Conservation (phyloP, 495 filamentous ascomycete genomes). For the Aspergillus campestris region DNA sequence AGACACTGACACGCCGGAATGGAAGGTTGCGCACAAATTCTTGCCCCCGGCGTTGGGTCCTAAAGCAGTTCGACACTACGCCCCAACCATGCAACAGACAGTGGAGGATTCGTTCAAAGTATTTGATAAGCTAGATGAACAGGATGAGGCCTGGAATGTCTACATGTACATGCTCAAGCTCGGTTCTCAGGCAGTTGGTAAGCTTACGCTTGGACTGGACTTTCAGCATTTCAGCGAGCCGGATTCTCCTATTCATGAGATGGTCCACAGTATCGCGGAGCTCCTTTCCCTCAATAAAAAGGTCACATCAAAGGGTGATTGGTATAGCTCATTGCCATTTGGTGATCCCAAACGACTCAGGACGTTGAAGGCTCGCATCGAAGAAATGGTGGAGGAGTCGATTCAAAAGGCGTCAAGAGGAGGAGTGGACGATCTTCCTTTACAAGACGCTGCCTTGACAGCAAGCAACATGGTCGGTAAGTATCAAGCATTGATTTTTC, state of each 20-base stretch:
- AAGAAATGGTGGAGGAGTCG: constrained; percentile 29
- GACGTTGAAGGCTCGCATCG: constrained; percentile 15
- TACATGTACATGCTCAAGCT: constrained; percentile 56
- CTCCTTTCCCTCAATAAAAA: constrained; percentile 44
- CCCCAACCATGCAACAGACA: constrained; percentile 43
- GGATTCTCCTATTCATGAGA: constrained; percentile 33
- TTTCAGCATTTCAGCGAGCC: constrained; percentile 41
- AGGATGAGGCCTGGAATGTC: constrained; percentile 45
- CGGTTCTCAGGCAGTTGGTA: constrained; percentile 43
- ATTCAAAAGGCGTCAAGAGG: constrained; percentile 20
- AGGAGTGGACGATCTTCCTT: constrained; percentile 33
- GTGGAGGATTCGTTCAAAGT: constrained; percentile 37
- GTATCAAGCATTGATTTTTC: background rate
- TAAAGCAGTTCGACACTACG: constrained; percentile 48
- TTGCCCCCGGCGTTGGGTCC: constrained; percentile 45
- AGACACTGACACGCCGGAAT: constrained; percentile 42
- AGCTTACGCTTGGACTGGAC: constrained; percentile 43
- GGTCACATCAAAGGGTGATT: constrained; percentile 36
- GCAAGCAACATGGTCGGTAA: constrained; percentile 38
- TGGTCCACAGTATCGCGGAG: constrained; percentile 34
- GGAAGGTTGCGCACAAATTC: constrained; percentile 45
- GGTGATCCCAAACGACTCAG: constrained; percentile 37
- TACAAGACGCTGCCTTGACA: constrained; percentile 43
- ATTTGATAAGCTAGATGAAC: constrained; percentile 44
- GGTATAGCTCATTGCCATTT: constrained; percentile 45